Base-by-base conservation (phyloP, 176 grass and related monocot species). In the Oryza longistaminata region DNA sequence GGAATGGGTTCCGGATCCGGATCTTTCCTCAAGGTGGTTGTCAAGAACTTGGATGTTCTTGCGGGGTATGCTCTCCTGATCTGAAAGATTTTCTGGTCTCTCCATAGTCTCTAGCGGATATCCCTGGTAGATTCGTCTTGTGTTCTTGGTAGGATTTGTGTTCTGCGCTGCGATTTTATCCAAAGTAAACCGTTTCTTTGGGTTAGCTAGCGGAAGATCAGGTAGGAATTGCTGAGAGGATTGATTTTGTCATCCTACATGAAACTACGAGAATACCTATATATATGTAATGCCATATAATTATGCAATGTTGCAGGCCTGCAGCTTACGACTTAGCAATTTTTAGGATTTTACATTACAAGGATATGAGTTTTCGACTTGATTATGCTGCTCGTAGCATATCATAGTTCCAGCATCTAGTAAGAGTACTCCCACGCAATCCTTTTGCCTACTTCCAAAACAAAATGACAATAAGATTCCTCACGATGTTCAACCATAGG, bases 41-140 rank as follows among this genome's bases (percentile, higher is more conserved):
- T 92, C 39, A 97, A 86, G 48, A 97, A 97, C 85, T 68, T 97
- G 14, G 95, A 97, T 77, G 85, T 95, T 85, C 92, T 97, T 82
- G 90, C 88, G 24, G 95, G 92, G 92, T 97, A 97, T 66, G 77
- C 62, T 46, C 70, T 76, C 50, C 37, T 84, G 43, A 87, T 86
- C 90, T 74, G 39, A 13, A 58, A 21, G 53, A 58, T n/a, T n/a
- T 75, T 60, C 84, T 2, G 43, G 11, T 62, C 7, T 43, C 37
- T 45, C 12, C 11, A 22, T 71, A 50, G 16, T 35, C 12, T 19
- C 31, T 71, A 50, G 16, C 46, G 24, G 46, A 64, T 46, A 33
- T 31, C 68, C 5, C n/a, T 55, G 52, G 27, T 22, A 25, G 78
- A 58, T 80, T 64, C 15, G 33, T 7, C 31, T 7, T 14, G 39